A percentile compares a stretch with the other conserved stretches of the same genome.
Conservation (phyloP, 1,139 yeast genomes). For the Taphrina pruni region DNA sequence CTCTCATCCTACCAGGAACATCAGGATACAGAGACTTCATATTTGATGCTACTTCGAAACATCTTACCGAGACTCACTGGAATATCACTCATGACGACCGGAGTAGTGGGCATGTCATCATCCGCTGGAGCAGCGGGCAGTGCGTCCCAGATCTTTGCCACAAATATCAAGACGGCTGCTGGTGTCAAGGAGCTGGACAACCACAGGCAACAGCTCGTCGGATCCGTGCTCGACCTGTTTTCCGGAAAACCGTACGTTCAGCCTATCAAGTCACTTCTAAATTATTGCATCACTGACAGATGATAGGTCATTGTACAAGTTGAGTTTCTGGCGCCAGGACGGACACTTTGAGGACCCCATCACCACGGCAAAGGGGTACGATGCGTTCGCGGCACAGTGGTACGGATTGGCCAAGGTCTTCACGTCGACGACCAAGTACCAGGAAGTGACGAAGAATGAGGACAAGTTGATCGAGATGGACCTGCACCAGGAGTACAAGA, state of each 20-base stretch:
- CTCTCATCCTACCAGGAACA: background rate
- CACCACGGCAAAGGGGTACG: slow-evolving; percentile 34
- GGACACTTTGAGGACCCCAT: slow-evolving; percentile 32
- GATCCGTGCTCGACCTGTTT: slow-evolving; percentile 21
- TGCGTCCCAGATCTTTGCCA: slow-evolving; percentile 26
- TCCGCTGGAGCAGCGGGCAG: slow-evolving; percentile 21
- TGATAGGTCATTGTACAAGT: slow-evolving; percentile 23
- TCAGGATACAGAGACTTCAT: background rate
- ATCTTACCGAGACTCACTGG: slow-evolving; percentile 35
- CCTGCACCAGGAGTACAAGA: slow-evolving; percentile 28
- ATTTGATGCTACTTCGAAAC: slow-evolving; percentile 15
- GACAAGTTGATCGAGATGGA: slow-evolving; percentile 24
- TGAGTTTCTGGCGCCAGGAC: slow-evolving; percentile 33
- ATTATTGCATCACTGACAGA: no score
- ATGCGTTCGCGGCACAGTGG: slow-evolving; percentile 34
- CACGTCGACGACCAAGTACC: slow-evolving; percentile 24
- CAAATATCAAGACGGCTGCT: slow-evolving; percentile 24
- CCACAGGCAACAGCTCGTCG: slow-evolving; percentile 24
- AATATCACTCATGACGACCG: slow-evolving; percentile 33
- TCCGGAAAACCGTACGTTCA: slow-evolving; percentile 17
- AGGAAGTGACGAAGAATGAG: slow-evolving; percentile 28
- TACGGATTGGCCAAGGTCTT: slow-evolving; percentile 24
- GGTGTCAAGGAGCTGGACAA: slow-evolving; percentile 31
- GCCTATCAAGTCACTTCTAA: no score
- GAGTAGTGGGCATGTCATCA: slow-evolving; percentile 28